These are phyloP conservation scores for Histomonas meleagridis DNA, from an alignment of 208 protist genomes.

Conservation along the genomic window DNA sequence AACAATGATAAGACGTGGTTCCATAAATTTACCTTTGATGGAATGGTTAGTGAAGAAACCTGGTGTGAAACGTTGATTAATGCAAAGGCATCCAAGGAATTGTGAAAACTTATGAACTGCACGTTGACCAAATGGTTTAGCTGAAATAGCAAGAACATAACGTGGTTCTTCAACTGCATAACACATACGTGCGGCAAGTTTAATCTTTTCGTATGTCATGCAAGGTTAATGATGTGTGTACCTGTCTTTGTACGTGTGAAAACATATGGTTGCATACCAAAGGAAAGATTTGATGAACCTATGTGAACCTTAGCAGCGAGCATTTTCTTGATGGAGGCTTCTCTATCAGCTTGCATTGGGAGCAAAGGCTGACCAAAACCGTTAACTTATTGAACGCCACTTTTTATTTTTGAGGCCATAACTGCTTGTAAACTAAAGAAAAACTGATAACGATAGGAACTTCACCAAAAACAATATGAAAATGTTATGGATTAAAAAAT, in stretches of 20 bases:
- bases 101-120: constrained; percentile 82
- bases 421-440: no score
- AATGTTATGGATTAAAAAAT: no score
- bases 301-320: constrained; percentile 5
- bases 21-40: constrained; percentile 85
- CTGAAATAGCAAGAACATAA: constrained; percentile 85
- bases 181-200: constrained; percentile 89
- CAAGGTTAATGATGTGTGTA: constrained; percentile 86
- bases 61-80: constrained; percentile 83
- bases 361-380: no score
- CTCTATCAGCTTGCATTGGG: no score
- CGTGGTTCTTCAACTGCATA: constrained; percentile 90
- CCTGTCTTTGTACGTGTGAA: constrained; percentile 47
- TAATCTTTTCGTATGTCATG: constrained; percentile 96
- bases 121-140: constrained; percentile 53
- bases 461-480: no score
- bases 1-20: constrained; percentile 89
- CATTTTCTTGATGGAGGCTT: constrained; percentile 24
- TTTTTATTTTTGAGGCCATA: no score
- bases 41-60: constrained; percentile 88
- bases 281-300: not conserved
- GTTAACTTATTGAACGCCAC: no score
- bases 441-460: no score
- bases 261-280: not conserved
- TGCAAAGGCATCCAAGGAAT: constrained; percentile 71